phyloP scores from a whole-genome alignment of 306 rosid species.

The Dryas drummondii region DNA sequence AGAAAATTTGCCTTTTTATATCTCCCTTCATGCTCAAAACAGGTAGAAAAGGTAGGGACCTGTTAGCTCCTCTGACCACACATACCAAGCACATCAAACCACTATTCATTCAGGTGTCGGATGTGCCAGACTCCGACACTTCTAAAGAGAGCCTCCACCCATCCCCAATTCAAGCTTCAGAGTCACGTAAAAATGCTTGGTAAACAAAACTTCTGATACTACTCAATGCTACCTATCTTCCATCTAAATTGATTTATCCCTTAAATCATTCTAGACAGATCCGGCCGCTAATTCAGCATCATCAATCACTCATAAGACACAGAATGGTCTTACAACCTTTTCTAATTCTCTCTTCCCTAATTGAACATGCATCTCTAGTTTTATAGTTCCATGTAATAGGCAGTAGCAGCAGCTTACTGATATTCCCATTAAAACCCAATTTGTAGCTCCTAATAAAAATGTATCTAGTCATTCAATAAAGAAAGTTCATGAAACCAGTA shows the following conservation, averaged over 20 bases:
- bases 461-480: neutral
- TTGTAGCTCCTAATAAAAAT: neutral
- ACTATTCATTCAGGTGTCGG: neutral
- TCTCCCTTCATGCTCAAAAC: neutral
- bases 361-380: neutral
- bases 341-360: neutral
- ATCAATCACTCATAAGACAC: neutral
- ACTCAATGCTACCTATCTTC: neutral
- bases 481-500: too few species aligned
- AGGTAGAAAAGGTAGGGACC: neutral
- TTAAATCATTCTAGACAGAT: neutral
- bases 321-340: neutral
- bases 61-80: neutral
- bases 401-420: neutral
- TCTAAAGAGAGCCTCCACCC: neutral
- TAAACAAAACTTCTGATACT: too few species aligned
- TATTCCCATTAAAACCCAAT: neutral
- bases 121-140: neutral
- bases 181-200: neutral
- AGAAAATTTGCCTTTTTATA: neutral
- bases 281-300: neutral
- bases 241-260: neutral
- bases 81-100: neutral
- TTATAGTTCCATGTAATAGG: neutral
- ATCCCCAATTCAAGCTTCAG: neutral